phyloP scores from a whole-genome alignment of 2,329 filamentous ascomycete species.

The Trichoderma arundinaceum region DNA sequence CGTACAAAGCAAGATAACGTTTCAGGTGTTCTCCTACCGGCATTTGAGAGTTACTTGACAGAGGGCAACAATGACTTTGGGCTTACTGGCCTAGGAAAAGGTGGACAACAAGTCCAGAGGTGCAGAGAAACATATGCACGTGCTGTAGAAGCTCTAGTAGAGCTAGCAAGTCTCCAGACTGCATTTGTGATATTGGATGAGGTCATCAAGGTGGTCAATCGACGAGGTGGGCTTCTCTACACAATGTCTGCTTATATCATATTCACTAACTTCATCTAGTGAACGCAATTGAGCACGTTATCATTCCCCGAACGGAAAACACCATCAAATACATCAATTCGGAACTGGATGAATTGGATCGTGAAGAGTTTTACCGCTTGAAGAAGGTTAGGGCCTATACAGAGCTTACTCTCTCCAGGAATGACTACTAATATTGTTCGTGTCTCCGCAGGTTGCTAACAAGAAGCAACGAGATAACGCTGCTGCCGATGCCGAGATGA shows the following conservation, averaged over 20 bases:
- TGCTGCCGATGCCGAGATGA: constrained; percentile 74
- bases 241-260: constrained; percentile 33
- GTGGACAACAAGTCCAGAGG: constrained; percentile 93
- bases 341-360: constrained; percentile 93
- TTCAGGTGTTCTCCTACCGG: constrained; percentile 90
- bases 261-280: constrained; percentile 57
- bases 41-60: constrained; percentile 88
- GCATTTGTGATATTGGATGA: constrained; percentile 98
- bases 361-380: constrained; percentile 96
- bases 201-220: constrained; percentile 98
- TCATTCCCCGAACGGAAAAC: constrained; percentile 97
- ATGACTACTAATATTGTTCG: background rate
- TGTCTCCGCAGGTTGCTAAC: constrained; percentile 64
- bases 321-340: constrained; percentile 99
- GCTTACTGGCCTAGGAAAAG: constrained; percentile 92
- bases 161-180: constrained; percentile 92
- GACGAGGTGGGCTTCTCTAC: constrained; percentile 67
- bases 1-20: constrained; percentile 98
- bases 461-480: constrained; percentile 83
- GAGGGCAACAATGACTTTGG: constrained; percentile 96
- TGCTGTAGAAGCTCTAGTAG: constrained; percentile 93
- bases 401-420: background rate
- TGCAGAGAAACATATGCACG: constrained; percentile 95
- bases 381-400: constrained; percentile 68
- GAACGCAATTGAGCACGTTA: constrained; percentile 95